A percentile compares a stretch with the other conserved stretches of the same genome.
Evolutionary conservation across 2,329 filamentous ascomycete species (phyloP).

Genomic region (Byssochlamys sp.): DNA sequence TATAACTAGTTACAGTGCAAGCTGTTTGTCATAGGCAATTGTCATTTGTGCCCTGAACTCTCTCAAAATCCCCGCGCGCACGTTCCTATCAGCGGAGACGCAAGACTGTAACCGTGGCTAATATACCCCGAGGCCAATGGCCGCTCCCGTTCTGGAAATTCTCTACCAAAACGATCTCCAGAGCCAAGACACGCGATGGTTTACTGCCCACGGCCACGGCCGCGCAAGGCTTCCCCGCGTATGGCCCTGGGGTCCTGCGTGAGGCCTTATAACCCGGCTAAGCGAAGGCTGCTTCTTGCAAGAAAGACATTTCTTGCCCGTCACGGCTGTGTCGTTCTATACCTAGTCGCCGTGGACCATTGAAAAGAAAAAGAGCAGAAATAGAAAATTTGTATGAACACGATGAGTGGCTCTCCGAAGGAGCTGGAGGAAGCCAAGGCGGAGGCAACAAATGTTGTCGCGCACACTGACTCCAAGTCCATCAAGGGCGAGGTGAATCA

Average conservation of each 20-base stretch:
- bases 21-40: neutral
- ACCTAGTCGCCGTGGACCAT: neutral
- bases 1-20: neutral
- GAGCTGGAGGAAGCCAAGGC: neutral
- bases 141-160: neutral
- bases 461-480: constrained; percentile 3
- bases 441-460: neutral
- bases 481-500: constrained; percentile 4
- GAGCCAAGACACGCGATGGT: neutral
- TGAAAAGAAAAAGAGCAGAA: too few species aligned
- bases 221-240: neutral
- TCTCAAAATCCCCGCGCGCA: neutral
- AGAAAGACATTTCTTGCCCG: neutral
- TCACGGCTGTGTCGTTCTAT: neutral
- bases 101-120: neutral
- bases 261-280: neutral
- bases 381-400: neutral
- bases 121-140: neutral
- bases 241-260: neutral
- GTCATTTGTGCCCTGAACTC: neutral
- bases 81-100: neutral
- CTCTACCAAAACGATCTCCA: neutral
- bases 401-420: constrained; percentile 2
- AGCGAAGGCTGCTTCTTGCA: neutral
- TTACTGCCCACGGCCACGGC: neutral